Base-by-base conservation (phyloP, 208 protist genomes). In the Kentomonas sorsogonicus region DNA sequence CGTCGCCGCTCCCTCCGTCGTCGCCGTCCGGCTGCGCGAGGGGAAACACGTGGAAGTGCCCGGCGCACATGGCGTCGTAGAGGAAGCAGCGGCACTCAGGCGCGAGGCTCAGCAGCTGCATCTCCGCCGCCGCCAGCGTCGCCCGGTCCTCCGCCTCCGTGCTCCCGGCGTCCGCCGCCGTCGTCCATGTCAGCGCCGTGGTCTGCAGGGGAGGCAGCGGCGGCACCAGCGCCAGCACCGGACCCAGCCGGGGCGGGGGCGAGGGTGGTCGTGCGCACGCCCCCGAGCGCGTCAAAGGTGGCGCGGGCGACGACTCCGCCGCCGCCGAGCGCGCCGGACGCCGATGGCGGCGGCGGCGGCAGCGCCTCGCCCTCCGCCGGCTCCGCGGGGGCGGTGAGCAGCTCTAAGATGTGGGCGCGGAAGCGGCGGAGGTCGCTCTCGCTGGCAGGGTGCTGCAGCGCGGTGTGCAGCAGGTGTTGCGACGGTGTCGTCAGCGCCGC, bases 31-130 rank as follows among this genome's bases (percentile, higher is more conserved):
- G 36, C 40, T 56, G 46, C 10, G 75, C 46, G 60, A 89, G 74
- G 43, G 55, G 47, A 45, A 68, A 65, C 46, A 68, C 58, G 61
- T 89, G 72, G 53, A 87, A 93, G 15, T 74, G 63, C 27, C 74
- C 69, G 4, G 87, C 87, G 1, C 67, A 66, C 79, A 91, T 89
- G 7, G 83, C 74, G 40, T 94, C 87, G 52, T 89, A 89, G 39
- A 94, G 54, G 60, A 91, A 94, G 65, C 87, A 94, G 18, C 83
- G 83, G 23, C 80, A 71, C 27, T 82, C 74, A 10, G 76, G 69
- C 9, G 72, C 61, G 20, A 53, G 51, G 22, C 67, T 48, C 1
- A 93, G 74, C 25, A 84, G 45, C 18, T 40, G 55, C 6, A 48
- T 15, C 54, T 80, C 70, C 9, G 67, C 67, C 18, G 40, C 60